phyloP scores from a whole-genome alignment of 441 rosid species.

The Populus hybrid region DNA sequence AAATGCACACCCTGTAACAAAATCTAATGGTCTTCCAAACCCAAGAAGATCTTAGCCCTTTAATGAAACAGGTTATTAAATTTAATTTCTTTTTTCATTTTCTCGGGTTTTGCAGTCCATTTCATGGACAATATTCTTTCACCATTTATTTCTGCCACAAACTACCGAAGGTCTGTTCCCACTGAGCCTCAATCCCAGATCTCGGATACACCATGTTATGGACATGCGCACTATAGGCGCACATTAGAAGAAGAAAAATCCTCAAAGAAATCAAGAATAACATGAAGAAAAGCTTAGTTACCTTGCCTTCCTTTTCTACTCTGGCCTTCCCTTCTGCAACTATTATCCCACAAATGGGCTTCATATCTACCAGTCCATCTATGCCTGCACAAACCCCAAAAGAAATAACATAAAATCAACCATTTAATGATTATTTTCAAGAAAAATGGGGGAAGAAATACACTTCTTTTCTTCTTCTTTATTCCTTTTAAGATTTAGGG shows the following conservation, averaged over 20 bases:
- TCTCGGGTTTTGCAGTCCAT: not conserved
- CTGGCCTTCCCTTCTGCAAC: slow-evolving; percentile 94
- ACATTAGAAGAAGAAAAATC: not conserved
- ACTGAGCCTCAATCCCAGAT: not conserved
- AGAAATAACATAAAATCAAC: not conserved
- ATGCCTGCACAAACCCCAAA: slow-evolving; percentile 38
- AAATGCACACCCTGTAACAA: slow-evolving; percentile 8
- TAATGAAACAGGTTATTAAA: not conserved
- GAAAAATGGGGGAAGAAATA: not conserved
- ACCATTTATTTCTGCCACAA: not conserved
- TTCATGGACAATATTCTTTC: not conserved
- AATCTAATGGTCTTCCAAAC: slow-evolving; percentile 11
- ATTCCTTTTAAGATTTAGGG: not conserved
- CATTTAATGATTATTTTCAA: not conserved
- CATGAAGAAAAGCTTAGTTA: slow-evolving; percentile 13
- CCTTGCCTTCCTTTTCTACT: slow-evolving; percentile 98
- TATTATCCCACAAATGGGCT: slow-evolving; percentile 96
- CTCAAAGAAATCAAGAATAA: not conserved
- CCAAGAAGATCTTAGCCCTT: not conserved
- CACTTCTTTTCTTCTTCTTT: not conserved
- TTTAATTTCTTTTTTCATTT: no score
- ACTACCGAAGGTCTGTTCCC: not conserved
- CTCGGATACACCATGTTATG: not conserved
- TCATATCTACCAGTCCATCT: slow-evolving; percentile 26
- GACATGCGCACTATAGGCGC: not conserved